These are phyloP conservation scores for Uronychia setigera DNA, from an alignment of 73 alveolate species.

Conservation along the genomic window DNA sequence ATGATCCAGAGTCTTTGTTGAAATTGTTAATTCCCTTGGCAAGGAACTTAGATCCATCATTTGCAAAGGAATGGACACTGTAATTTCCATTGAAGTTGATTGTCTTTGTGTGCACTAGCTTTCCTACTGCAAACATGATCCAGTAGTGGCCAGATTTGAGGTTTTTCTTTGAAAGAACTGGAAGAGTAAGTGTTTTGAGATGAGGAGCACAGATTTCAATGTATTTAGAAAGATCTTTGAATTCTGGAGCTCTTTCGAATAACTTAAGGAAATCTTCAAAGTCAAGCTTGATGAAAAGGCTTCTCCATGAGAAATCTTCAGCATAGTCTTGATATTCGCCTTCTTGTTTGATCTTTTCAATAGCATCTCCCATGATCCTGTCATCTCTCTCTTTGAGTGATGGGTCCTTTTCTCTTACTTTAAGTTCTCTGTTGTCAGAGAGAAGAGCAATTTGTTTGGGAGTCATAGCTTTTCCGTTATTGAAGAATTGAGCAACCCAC, in stretches of 20 bases:
- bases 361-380: neutral
- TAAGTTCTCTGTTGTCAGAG: neutral
- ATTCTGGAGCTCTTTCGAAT: conserved; percentile 84
- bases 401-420: neutral
- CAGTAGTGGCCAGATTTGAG: conserved; percentile 64
- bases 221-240: conserved; percentile 73
- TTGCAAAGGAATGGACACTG: neutral
- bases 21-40: conserved; percentile 60
- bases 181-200: conserved; percentile 24
- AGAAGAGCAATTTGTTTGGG: conserved; percentile 11
- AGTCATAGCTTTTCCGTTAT: neutral
- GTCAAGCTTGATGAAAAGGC: conserved; percentile 87
- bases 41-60: conserved; percentile 59
- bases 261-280: conserved; percentile 77
- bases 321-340: conserved; percentile 34
- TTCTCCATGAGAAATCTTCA: conserved; percentile 83
- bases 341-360: conserved; percentile 1
- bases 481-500: conserved; percentile 26
- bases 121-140: conserved; percentile 47
- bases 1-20: conserved; percentile 40
- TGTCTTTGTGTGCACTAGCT: conserved; percentile 28
- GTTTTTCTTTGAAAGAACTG: conserved; percentile 29
- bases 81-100: conserved; percentile 33
- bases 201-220: conserved; percentile 66
- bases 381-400: conserved; percentile 4